These are phyloP conservation scores for Arbutus unedo DNA, from an alignment of 148 eudicot genomes.

Conservation along the genomic window DNA sequence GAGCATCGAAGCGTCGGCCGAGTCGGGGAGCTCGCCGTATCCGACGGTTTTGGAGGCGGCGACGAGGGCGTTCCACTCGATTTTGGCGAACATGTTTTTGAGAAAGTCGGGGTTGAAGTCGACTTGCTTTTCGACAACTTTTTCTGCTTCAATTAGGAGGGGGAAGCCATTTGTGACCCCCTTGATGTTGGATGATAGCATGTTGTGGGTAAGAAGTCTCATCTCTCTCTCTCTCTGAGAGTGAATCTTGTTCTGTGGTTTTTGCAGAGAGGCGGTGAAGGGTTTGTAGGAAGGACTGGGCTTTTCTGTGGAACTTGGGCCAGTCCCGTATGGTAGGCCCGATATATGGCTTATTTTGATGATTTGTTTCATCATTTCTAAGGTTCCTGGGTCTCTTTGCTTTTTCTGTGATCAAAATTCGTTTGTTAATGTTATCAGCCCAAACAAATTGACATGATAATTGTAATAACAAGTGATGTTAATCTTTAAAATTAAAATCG, in stretches of 20 bases:
- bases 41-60: conserved; percentile 74
- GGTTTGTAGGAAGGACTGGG: conserved; percentile 1
- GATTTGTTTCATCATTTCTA: no score
- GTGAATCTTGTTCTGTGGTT: neutral
- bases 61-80: conserved; percentile 75
- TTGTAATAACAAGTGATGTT: no score
- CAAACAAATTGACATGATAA: no score
- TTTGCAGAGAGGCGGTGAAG: neutral
- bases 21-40: conserved; percentile 37
- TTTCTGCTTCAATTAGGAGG: conserved; percentile 54
- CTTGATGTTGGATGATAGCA: conserved; percentile 88
- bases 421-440: no score
- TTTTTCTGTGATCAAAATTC: no score
- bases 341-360: neutral
- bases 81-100: conserved; percentile 66
- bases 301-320: neutral
- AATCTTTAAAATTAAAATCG: no score
- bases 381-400: no score
- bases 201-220: conserved; percentile 91
- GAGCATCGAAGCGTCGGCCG: conserved; percentile 45
- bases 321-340: neutral
- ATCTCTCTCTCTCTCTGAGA: conserved; percentile 25
- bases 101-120: conserved; percentile 75
- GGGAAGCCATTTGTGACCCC: conserved; percentile 86
- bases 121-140: conserved; percentile 57